Evolutionary conservation across 768 basidiomycete genomes (phyloP), one percentile per base, ranked within the genome.

Genomic region (Lentinula edodes): DNA sequence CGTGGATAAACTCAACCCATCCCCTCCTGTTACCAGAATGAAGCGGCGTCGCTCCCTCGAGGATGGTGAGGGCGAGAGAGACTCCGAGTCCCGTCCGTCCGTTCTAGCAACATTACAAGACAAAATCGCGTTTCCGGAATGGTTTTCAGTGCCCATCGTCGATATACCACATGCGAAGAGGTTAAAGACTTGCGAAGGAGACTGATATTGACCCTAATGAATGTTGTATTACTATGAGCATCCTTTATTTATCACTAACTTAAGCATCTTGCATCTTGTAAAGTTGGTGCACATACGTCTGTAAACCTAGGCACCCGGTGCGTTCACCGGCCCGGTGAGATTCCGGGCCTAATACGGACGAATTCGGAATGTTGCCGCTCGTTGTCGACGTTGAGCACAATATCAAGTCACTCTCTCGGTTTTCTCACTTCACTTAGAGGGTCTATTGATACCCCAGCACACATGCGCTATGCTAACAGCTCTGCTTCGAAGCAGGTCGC

Each of bases 401-500:
- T 23, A 23, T 23, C 23, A 23, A 63, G 65, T 62, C 67, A 66
- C 65, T 61, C 59, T 67, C 52, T 45, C 58, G 56, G 61, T 59
- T 65, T 45, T 34, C n/a, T 35, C 28, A 41, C 35, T 41, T 20
- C 41, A 28, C 58, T 50, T 38, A 20, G 46, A 41, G 58, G 58
- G 58, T 59, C 48, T 35, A 32, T 45, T 10, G 28, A 16, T 35
- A 59, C 34, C 58, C 43, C 34, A 34, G 58, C 46, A 59, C 59
- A 52, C 59, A 83, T 83, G 81, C 78, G 80, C 80, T 84, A 86
- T 71, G 81, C 79, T 67, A 48, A 48, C 16, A 48, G 20, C n/a
- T 75, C 82, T 73, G 79, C 81, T 68, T 78, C 81, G 50, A 82
- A 80, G 74, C 83, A 79, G 67, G 78, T 78, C 62, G 73, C 76